A percentile compares a stretch with the other conserved stretches of the same genome.
Evolutionary conservation across 1,284 basidiomycete species (phyloP).

Genomic region (Rhodofomes roseus): DNA sequence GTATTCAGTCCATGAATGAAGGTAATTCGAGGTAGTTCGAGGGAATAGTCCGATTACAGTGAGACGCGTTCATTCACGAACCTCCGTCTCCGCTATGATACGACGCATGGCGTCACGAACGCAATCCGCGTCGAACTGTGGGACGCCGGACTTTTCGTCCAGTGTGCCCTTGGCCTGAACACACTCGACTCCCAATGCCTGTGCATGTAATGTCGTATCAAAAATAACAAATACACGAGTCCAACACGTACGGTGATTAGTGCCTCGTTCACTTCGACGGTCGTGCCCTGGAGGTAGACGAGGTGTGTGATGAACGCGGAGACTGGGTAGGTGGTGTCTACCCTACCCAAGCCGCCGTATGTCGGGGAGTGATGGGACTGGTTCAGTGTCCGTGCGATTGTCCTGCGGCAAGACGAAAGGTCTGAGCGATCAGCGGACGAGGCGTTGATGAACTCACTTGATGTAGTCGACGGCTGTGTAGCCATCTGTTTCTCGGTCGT

Average conservation of each 20-base stretch:
- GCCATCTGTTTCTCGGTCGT: constrained; percentile 88
- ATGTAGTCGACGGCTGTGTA: constrained; percentile 88
- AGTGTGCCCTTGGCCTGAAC: constrained; percentile 35
- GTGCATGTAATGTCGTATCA: background rate
- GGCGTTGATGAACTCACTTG: constrained; percentile 43
- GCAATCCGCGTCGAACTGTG: constrained; percentile 48
- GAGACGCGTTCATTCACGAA: background rate
- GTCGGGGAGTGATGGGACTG: constrained; percentile 46
- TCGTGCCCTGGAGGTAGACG: constrained; percentile 66
- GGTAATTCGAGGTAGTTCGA: too few relatives aligned
- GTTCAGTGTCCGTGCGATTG: constrained; percentile 72
- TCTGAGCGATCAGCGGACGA: background rate
- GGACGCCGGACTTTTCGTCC: constrained; percentile 23
- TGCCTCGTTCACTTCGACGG: constrained; percentile 57
- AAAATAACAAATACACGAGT: background rate
- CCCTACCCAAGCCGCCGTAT: constrained; percentile 51
- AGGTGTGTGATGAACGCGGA: constrained; percentile 84
- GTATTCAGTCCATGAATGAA: background rate
- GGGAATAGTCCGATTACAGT: background rate
- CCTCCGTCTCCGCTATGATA: constrained; percentile 32
- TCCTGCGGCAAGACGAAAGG: too few relatives aligned
- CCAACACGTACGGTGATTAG: constrained; percentile 53
- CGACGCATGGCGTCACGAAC: constrained; percentile 46
- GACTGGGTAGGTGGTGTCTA: constrained; percentile 59
- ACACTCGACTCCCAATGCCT: constrained; percentile 64